Conservation (phyloP, 257 asterid species). For the Solanum tarijense region DNA sequence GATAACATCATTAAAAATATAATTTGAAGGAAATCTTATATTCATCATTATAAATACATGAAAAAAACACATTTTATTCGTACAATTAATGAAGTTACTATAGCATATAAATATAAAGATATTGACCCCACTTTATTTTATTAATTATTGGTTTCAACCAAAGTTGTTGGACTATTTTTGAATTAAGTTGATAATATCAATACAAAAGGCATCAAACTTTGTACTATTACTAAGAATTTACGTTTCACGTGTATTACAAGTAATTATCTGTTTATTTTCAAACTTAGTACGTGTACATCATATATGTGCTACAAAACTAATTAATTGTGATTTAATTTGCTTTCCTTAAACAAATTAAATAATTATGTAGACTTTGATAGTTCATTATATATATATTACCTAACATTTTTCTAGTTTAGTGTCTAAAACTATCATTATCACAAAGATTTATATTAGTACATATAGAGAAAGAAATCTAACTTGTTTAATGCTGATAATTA, state of each 20-base stretch:
- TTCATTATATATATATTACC: neutral
- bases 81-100: neutral
- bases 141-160: neutral
- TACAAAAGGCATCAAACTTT: neutral
- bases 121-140: neutral
- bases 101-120: neutral
- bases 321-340: neutral
- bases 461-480: neutral
- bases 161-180: constrained; percentile 11
- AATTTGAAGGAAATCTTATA: neutral
- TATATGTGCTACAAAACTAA: neutral
- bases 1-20: neutral
- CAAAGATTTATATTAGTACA: neutral
- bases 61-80: neutral
- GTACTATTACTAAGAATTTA: neutral
- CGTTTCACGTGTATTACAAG: constrained; percentile 5
- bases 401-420: neutral
- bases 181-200: neutral
- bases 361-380: neutral
- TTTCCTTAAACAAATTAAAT: neutral
- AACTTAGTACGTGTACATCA: neutral
- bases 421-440: constrained; percentile 9
- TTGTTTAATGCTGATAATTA: neutral
- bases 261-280: neutral
- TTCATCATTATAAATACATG: neutral